Evolutionary conservation across 805 yeast species (phyloP), one percentile per base, ranked within the genome.

Genomic region (Ogataea philodendri): DNA sequence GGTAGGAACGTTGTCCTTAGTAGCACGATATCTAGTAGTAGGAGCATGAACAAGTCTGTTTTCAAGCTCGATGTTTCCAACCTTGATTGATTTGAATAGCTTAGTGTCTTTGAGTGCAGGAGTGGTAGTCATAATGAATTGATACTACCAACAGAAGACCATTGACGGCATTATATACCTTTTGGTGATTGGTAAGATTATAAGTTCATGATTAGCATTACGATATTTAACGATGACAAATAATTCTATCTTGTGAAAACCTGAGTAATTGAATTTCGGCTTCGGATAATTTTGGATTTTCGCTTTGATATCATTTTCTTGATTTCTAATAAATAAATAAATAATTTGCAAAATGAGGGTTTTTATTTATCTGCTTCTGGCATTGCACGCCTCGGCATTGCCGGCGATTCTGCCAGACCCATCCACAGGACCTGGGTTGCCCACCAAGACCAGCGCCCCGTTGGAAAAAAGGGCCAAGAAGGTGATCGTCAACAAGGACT

Each of bases 401-500:
- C 39, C 39, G 29, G 15, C 19, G 14, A 15, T 20, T 8, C 15
- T 14, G 15, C 22, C 39, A 10, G 23, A 26, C 8, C 14, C 26
- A 13, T 9, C 18, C 6, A 9, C 22, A 5, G 17, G 18, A 8
- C 10, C 30, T 5, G 25, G 25, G 3, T 18, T 26, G 2, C 30
- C 21, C 8, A 27, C 37, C 5, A 15, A 21, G 22, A 28, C 33
- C n/a, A 25, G 37, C 5, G 35, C 25, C 2, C 27, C 9, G 8
- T 32, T 44, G 13, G 37, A 44, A 10, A 44, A 44, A 35, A 28
- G 48, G 26, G 29, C 20, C 22, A 51, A 47, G 23, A 53, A 54
- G 32, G 62, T 52, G 3, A 41, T 48, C 9, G 48, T 56, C 14
- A 47, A 48, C 31, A 51, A 54, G 38, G 52, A 56, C 9, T 56